phyloP scores from a whole-genome alignment of 208 protist species.

The Leishmania gerbilli region DNA sequence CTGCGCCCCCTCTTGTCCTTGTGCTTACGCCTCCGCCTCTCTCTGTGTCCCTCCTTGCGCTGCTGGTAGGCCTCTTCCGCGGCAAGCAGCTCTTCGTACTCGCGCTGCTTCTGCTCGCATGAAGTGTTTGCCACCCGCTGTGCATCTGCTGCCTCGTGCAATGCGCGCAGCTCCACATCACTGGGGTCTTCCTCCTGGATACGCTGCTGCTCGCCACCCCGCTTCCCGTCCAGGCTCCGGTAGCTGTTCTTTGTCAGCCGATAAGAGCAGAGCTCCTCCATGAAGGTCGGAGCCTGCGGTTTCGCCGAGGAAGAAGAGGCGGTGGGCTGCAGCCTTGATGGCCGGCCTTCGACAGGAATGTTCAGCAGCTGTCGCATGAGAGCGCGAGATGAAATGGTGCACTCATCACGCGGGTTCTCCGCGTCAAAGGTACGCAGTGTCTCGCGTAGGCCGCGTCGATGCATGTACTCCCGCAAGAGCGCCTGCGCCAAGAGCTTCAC shows the following conservation, averaged over 20 bases:
- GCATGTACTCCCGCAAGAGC: constrained; percentile 89
- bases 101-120: constrained; percentile 32
- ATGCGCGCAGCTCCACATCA: constrained; percentile 53
- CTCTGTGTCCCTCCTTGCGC: constrained; percentile 18
- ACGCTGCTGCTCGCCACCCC: neutral
- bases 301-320: constrained; percentile 21
- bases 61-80: constrained; percentile 24
- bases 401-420: constrained; percentile 68
- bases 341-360: constrained; percentile 59
- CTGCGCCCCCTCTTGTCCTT: neutral
- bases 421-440: constrained; percentile 73
- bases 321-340: constrained; percentile 40
- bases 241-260: constrained; percentile 61
- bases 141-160: constrained; percentile 30
- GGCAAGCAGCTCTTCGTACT: constrained; percentile 35
- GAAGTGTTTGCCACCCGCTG: constrained; percentile 16
- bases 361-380: constrained; percentile 81
- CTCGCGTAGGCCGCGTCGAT: constrained; percentile 63
- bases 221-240: neutral
- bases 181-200: constrained; percentile 46
- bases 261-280: constrained; percentile 86
- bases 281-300: constrained; percentile 54
- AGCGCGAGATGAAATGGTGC: constrained; percentile 72
- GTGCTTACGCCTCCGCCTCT: constrained; percentile 6
- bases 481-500: constrained; percentile 76